Base-by-base conservation (phyloP, 352 stramenopile genomes). In the Phytophthora boehmeriae region DNA sequence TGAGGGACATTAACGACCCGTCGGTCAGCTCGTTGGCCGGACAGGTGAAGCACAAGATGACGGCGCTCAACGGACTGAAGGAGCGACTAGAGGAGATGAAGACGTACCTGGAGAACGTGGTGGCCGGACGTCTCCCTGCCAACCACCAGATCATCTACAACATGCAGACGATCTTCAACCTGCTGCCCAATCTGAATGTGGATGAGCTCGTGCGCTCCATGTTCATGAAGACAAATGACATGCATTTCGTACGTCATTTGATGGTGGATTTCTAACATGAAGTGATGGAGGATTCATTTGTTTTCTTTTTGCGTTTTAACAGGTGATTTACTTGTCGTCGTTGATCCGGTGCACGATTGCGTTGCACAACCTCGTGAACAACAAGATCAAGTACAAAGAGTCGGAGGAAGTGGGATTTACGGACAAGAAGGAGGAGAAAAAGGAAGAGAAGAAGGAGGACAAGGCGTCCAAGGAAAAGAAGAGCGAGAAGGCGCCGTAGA, bases 181-280 rank as follows among this genome's bases (percentile, higher is more conserved):
- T 99, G 38, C 77, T 99, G 59, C 97, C 97, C 22, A 99, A 99
- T 78, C 76, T 99, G 23, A 99, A 99, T 79, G 89, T 98, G 25
- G 92, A 98, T 59, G 92, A 97, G 70, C 89, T 99, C 54, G 95
- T 99, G 57, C 87, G 93, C 54, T 93, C 89, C 48, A 97, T 99
- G 89, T 93, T 99, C 64, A 93, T 99, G 64, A 99, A 99, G 87
- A 99, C 97, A 25, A 99, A 99, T 84, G 98, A 99, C 83, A 99
- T 99, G 93, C 94, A 99, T 79, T 97, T 99, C 57, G 92, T 97
- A 90, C 67, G 73, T 94, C 22, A 9, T 28, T 0, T 41, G 20
- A n/a, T n/a, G 38, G 42, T 27, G 51, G 36, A 38, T 17, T 8
- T 43, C n/a, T n/a, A n/a, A n/a, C n/a, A n/a, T 54, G 5, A 44